Evolutionary conservation across 371 early-diverging fungal genomes (phyloP), one percentile per base, ranked within the genome.

Genomic region (Coemansia sp.): DNA sequence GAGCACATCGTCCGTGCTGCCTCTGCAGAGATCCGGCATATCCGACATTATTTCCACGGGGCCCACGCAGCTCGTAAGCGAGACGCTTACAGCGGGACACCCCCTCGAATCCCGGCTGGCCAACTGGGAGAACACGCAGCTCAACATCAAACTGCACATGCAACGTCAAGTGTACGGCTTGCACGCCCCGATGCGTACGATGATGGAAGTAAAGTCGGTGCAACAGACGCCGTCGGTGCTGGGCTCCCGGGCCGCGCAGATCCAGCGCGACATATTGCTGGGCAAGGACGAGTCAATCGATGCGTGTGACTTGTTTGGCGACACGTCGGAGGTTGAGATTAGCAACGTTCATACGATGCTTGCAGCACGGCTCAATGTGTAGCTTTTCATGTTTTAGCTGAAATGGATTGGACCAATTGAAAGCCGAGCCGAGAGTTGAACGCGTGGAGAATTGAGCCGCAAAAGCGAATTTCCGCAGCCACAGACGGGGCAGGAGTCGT

Each of bases 221-320:
- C 59, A 53, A 51, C 59, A 72, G 66, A 50, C 53, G 56, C 79
- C 74, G 22, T 56, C 66, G 39, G 68, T 84, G 55, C 89, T 92
- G 39, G 84, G 86, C 59, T 74, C 93, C 47, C 87, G 90, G 56
- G 82, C 84, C 10, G 86, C 92, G 52, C 92, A 89, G 70, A 72
- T 95, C 4, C 91, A 88, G 55, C 65, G 91, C 63, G 94, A 95
- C 81, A 92, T 96, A 63, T 82, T 97, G 64, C 80, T 82, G 66
- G 96, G 96, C 59, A 86, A 83, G 70, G 96, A 95, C 76, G 88
- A 89, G 62, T 86, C 90, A 10, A 88, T 96, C 68, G 96, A 92
- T 55, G 88, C 93, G 60, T 92, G 92, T 77, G 98, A 97, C 68
- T 87, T 95, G 74, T 85, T 94, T 57, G 89, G 89, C 58, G 88